Evolutionary conservation across 768 basidiomycete species (phyloP).

Genomic region (Naematelia encephala): DNA sequence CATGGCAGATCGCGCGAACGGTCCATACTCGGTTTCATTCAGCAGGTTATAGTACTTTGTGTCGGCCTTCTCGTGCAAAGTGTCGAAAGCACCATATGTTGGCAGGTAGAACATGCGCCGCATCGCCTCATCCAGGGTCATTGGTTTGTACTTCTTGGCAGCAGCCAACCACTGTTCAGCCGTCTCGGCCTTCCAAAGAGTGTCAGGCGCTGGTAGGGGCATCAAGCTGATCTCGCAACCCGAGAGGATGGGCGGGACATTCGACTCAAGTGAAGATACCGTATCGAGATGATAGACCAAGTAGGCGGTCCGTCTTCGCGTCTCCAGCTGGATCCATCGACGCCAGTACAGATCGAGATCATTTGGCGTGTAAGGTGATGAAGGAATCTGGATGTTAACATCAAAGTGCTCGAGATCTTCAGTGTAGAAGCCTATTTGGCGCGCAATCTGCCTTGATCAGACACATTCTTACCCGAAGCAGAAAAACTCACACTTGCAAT

Average conservation of each 20-base stretch:
- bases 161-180: slow-evolving; percentile 48
- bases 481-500: slow-evolving; percentile 43
- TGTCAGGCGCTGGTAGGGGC: slow-evolving; percentile 51
- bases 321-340: slow-evolving; percentile 51
- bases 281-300: slow-evolving; percentile 52
- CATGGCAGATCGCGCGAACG: slow-evolving; percentile 50
- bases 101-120: slow-evolving; percentile 43
- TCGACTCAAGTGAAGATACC: slow-evolving; percentile 50
- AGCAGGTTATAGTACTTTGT: slow-evolving; percentile 40
- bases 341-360: slow-evolving; percentile 49
- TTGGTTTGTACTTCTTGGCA: slow-evolving; percentile 36
- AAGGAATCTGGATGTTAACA: slow-evolving; percentile 20
- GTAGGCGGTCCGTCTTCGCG: slow-evolving; percentile 48
- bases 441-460: slow-evolving; percentile 39
- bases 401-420: slow-evolving; percentile 44
- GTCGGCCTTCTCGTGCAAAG: slow-evolving; percentile 34
- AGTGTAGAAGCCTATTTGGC: slow-evolving; percentile 49
- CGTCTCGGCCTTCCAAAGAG: slow-evolving; percentile 50
- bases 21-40: slow-evolving; percentile 45
- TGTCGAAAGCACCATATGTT: slow-evolving; percentile 39
- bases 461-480: neutral
- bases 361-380: slow-evolving; percentile 36
- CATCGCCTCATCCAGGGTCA: slow-evolving; percentile 48
- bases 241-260: slow-evolving; percentile 41
- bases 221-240: slow-evolving; percentile 45